Conservation (phyloP, 2,329 filamentous ascomycete genomes). For the Cytospora piceae region DNA sequence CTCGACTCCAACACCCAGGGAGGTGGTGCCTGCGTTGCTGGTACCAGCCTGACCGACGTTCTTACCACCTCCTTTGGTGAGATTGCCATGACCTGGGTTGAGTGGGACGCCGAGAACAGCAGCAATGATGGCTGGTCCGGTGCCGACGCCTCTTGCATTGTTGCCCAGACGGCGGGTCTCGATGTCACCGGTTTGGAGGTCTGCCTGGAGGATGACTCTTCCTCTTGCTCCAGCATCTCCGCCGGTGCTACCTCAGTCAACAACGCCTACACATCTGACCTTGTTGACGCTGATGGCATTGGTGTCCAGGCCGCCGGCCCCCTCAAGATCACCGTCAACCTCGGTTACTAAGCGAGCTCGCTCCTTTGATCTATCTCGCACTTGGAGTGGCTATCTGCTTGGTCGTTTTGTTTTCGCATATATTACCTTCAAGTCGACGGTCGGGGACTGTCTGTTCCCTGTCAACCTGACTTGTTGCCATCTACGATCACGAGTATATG, state of each 20-base stretch:
- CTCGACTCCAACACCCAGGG: conserved; percentile 53
- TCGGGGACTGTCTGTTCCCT: conserved; percentile 4
- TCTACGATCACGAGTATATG: conserved; percentile 19
- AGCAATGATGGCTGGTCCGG: conserved; percentile 55
- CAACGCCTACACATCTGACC: conserved; percentile 43
- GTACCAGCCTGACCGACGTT: conserved; percentile 36
- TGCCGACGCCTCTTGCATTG: conserved; percentile 54
- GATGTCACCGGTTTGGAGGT: conserved; percentile 42
- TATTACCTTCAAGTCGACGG: conserved; percentile 12
- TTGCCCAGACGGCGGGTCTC: conserved; percentile 44
- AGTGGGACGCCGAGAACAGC: conserved; percentile 52
- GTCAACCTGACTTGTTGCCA: conserved; percentile 12
- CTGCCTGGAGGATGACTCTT: conserved; percentile 42
- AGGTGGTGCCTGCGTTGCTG: conserved; percentile 48
- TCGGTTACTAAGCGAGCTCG: conserved; percentile 17
- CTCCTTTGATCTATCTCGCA: neutral
- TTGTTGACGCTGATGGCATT: conserved; percentile 41
- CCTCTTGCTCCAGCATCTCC: conserved; percentile 40
- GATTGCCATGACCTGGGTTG: conserved; percentile 52
- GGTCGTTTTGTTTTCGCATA: conserved; percentile 9
- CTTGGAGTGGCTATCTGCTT: conserved; percentile 5
- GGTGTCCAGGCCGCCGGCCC: conserved; percentile 32
- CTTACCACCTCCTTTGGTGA: conserved; percentile 44
- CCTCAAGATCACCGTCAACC: conserved; percentile 29
- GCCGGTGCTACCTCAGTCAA: conserved; percentile 35